These are phyloP conservation scores for Colletotrichum incanum DNA, from an alignment of 2,329 filamentous ascomycete genomes.

Conservation along the genomic window DNA sequence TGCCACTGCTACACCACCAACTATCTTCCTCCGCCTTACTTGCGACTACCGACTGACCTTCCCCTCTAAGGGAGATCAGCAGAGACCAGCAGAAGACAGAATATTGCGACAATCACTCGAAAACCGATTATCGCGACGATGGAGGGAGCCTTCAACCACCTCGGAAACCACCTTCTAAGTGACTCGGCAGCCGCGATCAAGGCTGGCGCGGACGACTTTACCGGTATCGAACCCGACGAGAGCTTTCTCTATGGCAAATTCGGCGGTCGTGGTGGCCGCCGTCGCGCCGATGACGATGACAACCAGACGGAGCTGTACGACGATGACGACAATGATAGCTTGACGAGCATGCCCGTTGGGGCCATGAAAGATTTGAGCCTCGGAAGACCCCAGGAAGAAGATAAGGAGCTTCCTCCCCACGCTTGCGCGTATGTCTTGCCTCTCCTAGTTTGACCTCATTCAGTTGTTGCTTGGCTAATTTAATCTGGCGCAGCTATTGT, in stretches of 20 bases:
- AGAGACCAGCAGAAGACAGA: conserved; percentile 29
- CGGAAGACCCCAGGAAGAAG: conserved; percentile 75
- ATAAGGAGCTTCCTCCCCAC: conserved; percentile 92
- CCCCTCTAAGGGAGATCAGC: conserved; percentile 27
- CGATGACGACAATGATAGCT: conserved; percentile 83
- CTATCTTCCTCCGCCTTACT: not conserved
- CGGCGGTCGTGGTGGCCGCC: conserved; percentile 73
- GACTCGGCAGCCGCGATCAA: conserved; percentile 91
- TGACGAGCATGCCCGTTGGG: conserved; percentile 87
- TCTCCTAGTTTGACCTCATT: conserved; percentile 8
- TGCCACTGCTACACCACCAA: not conserved
- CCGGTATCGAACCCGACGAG: conserved; percentile 83
- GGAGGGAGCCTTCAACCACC: conserved; percentile 91
- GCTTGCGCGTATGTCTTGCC: conserved; percentile 86
- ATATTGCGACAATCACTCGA: conserved; percentile 5
- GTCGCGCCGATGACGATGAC: conserved; percentile 89
- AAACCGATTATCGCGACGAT: conserved; percentile 62
- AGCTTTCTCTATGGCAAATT: conserved; percentile 82
- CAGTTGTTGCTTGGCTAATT: not conserved
- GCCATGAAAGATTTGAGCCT: conserved; percentile 77
- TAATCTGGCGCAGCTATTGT: conserved; percentile 78
- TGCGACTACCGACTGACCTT: conserved; percentile 21
- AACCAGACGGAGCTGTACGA: conserved; percentile 88
- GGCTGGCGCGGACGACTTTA: conserved; percentile 83
- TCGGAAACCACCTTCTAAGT: conserved; percentile 88